Evolutionary conservation across 805 yeast genomes (phyloP), one percentile per base, ranked within the genome.

Genomic region (Ogataea wickerhamii): DNA sequence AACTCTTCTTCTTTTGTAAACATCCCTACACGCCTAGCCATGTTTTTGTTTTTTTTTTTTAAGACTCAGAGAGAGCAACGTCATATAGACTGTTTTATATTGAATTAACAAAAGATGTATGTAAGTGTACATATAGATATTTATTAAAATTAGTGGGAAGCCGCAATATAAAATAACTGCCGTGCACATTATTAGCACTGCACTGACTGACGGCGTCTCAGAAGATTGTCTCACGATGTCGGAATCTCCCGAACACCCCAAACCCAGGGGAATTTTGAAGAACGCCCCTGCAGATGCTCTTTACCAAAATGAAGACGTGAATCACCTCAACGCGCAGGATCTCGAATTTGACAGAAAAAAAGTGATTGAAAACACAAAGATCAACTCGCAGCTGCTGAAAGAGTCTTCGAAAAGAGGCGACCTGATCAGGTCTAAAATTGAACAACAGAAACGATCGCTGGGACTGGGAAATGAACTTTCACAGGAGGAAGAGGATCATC

Each of bases 351-450:
- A 63, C 40, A 47, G 97, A 44, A 73, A 81, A 49, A 76, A 82
- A 53, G 96, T 88, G 14, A 77, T 82, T 40, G 79, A 76, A 48
- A 88, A 88, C 62, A 88, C 97, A 0, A 73, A 74, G 46, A 63
- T 81, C 50, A 88, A 88, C 57, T 82, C 96, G 1, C 66, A 76
- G 48, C 34, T 51, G 22, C 37, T 37, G 38, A 66, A 47, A 27
- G 44, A 50, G n/a, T 19, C 43, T 3, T 44, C 56, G 18, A 30
- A 55, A 6, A 61, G 63, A 35, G 79, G 79, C 6, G 78, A 73
- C 18, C 47, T 50, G 40, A 68, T 76, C 18, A 60, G 80, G 43
- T 67, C 68, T 28, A 56, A 71, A 48, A 56, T 75, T 23, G 71
- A 71, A 5, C 60, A 63, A 39, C 53, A 58, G 23, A 68, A 67